Conservation (phyloP, 345 rosid species). For the Arabidopsis thaliana region DNA sequence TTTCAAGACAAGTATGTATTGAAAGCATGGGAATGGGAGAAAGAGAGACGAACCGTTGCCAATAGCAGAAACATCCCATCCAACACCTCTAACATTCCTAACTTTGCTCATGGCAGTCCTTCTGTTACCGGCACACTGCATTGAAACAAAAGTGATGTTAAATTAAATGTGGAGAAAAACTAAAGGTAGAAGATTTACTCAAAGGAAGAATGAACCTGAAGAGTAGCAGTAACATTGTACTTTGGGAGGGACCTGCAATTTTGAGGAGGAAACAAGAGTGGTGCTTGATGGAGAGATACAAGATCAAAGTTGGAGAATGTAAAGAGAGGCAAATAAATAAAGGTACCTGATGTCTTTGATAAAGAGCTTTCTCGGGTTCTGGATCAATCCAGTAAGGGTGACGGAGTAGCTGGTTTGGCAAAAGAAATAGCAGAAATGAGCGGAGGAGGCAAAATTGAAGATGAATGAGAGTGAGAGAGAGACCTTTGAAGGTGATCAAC, state of each 20-base stretch:
- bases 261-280: background rate
- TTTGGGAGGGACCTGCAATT: constrained; percentile 76
- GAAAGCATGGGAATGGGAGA: background rate
- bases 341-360: constrained; percentile 72
- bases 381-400: constrained; percentile 56
- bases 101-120: constrained; percentile 97
- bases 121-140: constrained; percentile 97
- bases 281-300: background rate
- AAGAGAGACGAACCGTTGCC: constrained; percentile 75
- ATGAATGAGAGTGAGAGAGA: background rate
- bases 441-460: background rate
- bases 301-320: background rate
- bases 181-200: background rate
- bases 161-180: background rate
- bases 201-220: constrained; percentile 60
- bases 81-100: constrained; percentile 85
- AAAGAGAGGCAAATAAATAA: background rate
- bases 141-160: constrained; percentile 17
- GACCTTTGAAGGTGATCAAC: constrained; percentile 77
- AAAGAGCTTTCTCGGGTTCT: constrained; percentile 58
- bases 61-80: constrained; percentile 93
- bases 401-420: constrained; percentile 63
- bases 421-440: constrained; percentile 12
- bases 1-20: background rate
- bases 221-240: constrained; percentile 73